Base-by-base conservation (phyloP, 345 rosid genomes). In the Dovyalis caffra region DNA sequence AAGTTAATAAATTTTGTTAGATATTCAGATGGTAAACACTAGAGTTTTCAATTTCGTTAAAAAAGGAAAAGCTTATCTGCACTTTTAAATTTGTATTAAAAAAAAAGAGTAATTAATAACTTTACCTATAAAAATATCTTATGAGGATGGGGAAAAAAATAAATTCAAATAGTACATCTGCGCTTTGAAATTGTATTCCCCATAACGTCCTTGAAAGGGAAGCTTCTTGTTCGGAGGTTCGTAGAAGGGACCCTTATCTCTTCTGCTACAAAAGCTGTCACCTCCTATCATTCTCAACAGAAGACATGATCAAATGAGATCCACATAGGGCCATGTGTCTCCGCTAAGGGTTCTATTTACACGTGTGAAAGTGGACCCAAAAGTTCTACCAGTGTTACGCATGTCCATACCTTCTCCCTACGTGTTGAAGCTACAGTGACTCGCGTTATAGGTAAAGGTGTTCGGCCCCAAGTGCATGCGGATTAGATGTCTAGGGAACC, bases 271-370 rank as follows among this genome's bases (percentile, higher is more conserved):
- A 49, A 76, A 58, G 69, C 72, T 37, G 11, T 68, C 74, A 43
- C 51, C 66, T 21, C 31, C 76, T 18, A 5, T 65, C 76, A 20
- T 31, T 63, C 38, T 43, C 79, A 34, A 62, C 32, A 60, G 75
- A 61, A 38, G 78, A 74, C 83, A 81, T 64, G 79, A 61, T 62
- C 68, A 72, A 32, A 16, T 21, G 75, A 79, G 78, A 85, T 80
- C 83, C 69, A 56, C 61, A 58, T 81, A 74, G 87, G 86, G 78
- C 78, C 91, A 74, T 64, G 75, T 81, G 84, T 77, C 79, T 23
- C 38, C 32, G 2, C 1, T 1, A 51, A 12, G 43, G 78, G 47
- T 66, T 56, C 35, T 51, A 0, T 62, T 72, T 72, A 68, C 81
- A 81, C 79, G 81, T 83, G 87, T 73, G 75, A 80, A 37, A 18